phyloP scores from a whole-genome alignment of 176 grass and related monocot species.

The Oryza officinalis region DNA sequence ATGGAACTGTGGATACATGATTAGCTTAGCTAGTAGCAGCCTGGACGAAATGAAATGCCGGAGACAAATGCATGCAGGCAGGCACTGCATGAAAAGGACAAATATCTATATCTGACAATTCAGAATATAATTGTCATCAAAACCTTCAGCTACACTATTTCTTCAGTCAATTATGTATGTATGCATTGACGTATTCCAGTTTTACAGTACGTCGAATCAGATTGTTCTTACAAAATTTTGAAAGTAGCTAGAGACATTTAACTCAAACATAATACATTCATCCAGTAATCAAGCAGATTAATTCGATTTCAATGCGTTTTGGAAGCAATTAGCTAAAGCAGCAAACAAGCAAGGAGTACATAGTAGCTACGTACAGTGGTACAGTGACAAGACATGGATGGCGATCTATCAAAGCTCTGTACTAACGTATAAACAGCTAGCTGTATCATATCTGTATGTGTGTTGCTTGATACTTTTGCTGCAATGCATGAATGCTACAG shows the following conservation, averaged over 20 bases:
- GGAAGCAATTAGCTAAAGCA: not conserved
- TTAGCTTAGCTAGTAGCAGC: not conserved
- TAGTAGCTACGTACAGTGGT: not conserved
- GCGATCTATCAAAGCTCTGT: not conserved
- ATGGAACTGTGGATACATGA: not conserved
- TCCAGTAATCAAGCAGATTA: not conserved
- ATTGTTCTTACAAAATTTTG: not conserved
- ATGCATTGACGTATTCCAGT: not conserved
- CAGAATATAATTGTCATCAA: not conserved
- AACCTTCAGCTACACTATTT: not conserved
- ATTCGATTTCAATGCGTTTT: too few relatives aligned
- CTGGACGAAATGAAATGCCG: not conserved
- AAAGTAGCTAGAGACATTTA: not conserved
- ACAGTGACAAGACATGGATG: slow-evolving; percentile 2
- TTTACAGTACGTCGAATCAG: not conserved
- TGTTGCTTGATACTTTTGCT: slow-evolving; percentile 5
- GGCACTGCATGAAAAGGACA: not conserved
- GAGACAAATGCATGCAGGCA: not conserved
- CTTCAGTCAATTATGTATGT: not conserved
- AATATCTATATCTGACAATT: not conserved
- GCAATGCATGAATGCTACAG: slow-evolving; percentile 4
- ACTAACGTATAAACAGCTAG: not conserved
- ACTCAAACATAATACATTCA: not conserved
- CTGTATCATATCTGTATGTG: not conserved
- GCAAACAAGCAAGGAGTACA: not conserved